Evolutionary conservation across 2,329 filamentous ascomycete genomes (phyloP), one percentile per base, ranked within the genome.

Genomic region (Sclerotinia subarctica): DNA sequence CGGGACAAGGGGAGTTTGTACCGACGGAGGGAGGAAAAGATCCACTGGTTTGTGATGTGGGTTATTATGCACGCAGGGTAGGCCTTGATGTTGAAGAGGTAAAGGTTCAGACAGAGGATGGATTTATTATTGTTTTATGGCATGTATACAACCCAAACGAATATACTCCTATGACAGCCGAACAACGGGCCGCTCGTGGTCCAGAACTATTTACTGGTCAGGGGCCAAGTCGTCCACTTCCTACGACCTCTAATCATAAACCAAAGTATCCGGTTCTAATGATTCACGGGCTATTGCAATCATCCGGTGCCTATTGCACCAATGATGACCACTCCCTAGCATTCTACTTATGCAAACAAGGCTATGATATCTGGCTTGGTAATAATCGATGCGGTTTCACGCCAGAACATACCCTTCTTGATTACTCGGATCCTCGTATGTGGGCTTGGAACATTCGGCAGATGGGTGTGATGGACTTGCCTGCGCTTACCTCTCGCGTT

Each of bases 391-490:
- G 93, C 76, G 94, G 94, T 1, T 93, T 95, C 78, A 82, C 85
- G 0, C 94, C 94, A 0, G 86, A 88, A 71, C 94, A 98, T 76
- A 85, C 84, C 2, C 79, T 89, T 29, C 84, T 97, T 51, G 80
- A 86, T 2, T 88, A 90, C 72, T 81, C 81, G 3, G 94, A 98
- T 76, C 94, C 94, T 1, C 86, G 93, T 42, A 96, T 97, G 92
- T 97, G 94, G 94, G 88, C 89, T 52, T 98, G 94, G 94, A 96
- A 96, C 72, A 96, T 97, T 67, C 87, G 92, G 0, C 92, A 97
- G 76, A 96, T 97, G 91, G 94, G 93, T 4, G 89, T 94, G 0
- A 87, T 96, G 76, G 94, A 98, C 76, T 84, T 98, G 3, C 85
- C 94, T 0, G 93, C 94, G 0, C 83, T 97, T 46, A 85, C 91